Base-by-base conservation (phyloP, 768 basidiomycete species). In the Naganishia onofrii region DNA sequence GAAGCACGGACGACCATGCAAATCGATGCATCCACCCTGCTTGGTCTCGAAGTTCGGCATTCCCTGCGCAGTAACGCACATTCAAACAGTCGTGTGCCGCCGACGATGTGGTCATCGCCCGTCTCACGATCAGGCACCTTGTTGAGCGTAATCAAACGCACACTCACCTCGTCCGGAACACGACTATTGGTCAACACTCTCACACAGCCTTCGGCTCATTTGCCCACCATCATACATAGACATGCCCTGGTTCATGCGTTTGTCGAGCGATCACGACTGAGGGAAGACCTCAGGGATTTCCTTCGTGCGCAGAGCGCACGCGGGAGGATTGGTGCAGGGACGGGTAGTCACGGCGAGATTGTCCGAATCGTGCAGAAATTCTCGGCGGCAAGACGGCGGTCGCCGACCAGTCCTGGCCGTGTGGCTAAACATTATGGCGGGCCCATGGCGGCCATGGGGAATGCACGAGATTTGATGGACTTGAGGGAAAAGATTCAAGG, bases 21-120 rank as follows among this genome's bases (percentile, higher is more conserved):
- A 29, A 79, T 81, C 54, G 80, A 81, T 57, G 80, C 80, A 13
- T 77, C 80, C 5, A 81, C 80, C 17, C 68, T 81, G 3, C 75
- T 77, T 21, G 78, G 78, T 13, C 71, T 81, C 3, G 80, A 81
- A 67, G 77, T 81, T 36, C 70, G 78, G 23, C 80, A 81, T 67
- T 72, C 80, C 10, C 44, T 79, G 2, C 74, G 77, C n/a, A 74
- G 52, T 26, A 74, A 73, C 21, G 38, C 70, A 17, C 44, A 66
- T 3, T 58, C 70, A 26, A 66, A 51, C 21, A 57, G 69, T 15
- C 34, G 32, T 15, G 21, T 17, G 32, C 17, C 32, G 17, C 26
- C 31, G 9, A 5, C 28, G 26, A n/a, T 26, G 36, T 65, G 70
- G 17, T 51, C 66, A 5, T 76, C 76, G 3, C 76, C 77, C 2